Base-by-base conservation (phyloP, 257 asterid genomes). In the Leonotis leonurus region DNA sequence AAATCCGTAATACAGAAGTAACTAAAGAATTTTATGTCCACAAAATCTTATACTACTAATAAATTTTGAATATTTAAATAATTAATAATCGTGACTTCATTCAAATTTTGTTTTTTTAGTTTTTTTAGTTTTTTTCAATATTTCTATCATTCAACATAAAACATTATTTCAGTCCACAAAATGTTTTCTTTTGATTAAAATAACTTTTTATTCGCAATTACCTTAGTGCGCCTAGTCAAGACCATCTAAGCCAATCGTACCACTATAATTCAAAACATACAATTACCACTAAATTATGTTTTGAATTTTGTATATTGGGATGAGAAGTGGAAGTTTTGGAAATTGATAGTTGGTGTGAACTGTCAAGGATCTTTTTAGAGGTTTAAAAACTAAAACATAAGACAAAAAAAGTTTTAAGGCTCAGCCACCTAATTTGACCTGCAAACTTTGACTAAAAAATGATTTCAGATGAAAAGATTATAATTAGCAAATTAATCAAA, bases 341-440 rank as follows among this genome's bases (percentile, higher is more conserved):
- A 62, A 45, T 40, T 35, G 22, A 9, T 25, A 70, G 70, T 55
- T 18, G 70, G 65, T 62, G 70, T 62, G 75, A 70, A 63, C 57
- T 60, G 56, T 55, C 44, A 45, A 62, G 30, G 30, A 18, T 11
- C 54, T 54, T 61, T 43, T 25, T 11, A 29, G 54, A 10, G 21
- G 48, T 52, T 30, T 4, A 18, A 40, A 39, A 29, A 26, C 24
- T 13, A 3, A 21, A 30, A 39, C 21, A 8, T 41, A 32, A 30
- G 35, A 40, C 8, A 16, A 30, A 61, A 61, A 52, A 40, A 45
- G 9, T 43, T 14, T 58, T 10, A 27, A 69, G 60, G 36, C 59
- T 41, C 52, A 69, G 65, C 70, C 70, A 70, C 75, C 75, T 32
- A 62, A 70, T 41, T 25, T 29, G 73, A 60, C 55, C 44, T 63